Evolutionary conservation across 2,329 filamentous ascomycete genomes (phyloP).

Genomic region (Nothopassalora personata): DNA sequence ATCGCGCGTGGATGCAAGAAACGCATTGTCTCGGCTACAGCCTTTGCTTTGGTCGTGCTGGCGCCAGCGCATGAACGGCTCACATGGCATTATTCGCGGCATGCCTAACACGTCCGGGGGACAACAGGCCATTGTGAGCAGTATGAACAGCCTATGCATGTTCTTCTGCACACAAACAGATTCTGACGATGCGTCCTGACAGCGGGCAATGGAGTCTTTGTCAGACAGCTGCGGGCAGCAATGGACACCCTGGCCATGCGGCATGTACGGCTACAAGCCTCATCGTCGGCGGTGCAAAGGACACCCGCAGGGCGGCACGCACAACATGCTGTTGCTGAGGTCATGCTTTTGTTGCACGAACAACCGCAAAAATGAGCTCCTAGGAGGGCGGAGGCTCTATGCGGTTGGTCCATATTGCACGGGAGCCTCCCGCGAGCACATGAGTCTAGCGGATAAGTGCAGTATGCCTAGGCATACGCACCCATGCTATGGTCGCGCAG

Average conservation of each 20-base stretch:
- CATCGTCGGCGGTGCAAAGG: constrained; percentile 14
- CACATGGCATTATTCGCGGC: constrained; percentile 24
- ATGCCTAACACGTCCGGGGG: constrained; percentile 13
- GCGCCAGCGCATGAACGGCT: constrained; percentile 24
- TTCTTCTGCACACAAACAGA: constrained; percentile 21
- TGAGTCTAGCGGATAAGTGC: constrained; percentile 14
- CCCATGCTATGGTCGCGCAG: constrained; percentile 9
- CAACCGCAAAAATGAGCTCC: constrained; percentile 10
- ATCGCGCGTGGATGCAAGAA: constrained; percentile 21
- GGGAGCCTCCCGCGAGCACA: constrained; percentile 16
- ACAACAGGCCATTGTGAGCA: constrained; percentile 18
- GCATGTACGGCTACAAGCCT: constrained; percentile 16
- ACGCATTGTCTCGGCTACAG: constrained; percentile 25
- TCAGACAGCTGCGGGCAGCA: constrained; percentile 13
- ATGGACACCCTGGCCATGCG: constrained; percentile 19
- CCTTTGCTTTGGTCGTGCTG: constrained; percentile 22
- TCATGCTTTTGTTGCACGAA: constrained; percentile 12
- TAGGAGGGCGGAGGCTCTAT: constrained; percentile 6
- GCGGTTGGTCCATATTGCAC: constrained; percentile 18
- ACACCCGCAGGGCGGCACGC: constrained; percentile 12
- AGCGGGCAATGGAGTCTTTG: constrained; percentile 21
- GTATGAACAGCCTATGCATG: constrained; percentile 15
- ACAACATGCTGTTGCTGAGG: constrained; percentile 19
- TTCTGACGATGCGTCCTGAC: constrained; percentile 16
- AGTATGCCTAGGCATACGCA: constrained; percentile 18